Evolutionary conservation across 2,329 filamentous ascomycete species (phyloP).

Genomic region (Alternaria sp.): DNA sequence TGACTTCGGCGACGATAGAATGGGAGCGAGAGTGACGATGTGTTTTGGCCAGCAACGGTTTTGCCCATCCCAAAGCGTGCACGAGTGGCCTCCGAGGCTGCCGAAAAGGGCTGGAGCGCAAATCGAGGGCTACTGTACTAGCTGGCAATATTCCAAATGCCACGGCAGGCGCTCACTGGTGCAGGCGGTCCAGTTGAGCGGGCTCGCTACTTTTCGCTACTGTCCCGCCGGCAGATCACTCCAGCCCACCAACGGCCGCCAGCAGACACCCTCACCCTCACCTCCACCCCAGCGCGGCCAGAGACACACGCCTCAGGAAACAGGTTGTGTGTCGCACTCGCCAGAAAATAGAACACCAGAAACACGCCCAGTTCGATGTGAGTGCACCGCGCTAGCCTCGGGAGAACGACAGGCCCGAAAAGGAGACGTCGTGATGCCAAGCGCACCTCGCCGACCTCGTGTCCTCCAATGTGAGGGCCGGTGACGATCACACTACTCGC

Average conservation of each 20-base stretch:
- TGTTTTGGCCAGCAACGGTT: slow-evolving; percentile 8
- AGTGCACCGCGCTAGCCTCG: slow-evolving; percentile 21
- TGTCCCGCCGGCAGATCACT: slow-evolving; percentile 27
- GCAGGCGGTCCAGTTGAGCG: slow-evolving; percentile 19
- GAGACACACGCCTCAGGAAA: slow-evolving; percentile 7
- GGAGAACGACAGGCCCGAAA: slow-evolving; percentile 35
- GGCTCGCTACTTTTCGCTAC: slow-evolving; percentile 21
- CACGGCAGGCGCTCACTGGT: slow-evolving; percentile 18
- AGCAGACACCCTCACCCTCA: not conserved
- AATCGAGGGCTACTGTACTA: slow-evolving; percentile 1
- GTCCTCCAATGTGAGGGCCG: slow-evolving; percentile 30
- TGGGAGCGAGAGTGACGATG: slow-evolving; percentile 1
- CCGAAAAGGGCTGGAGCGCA: slow-evolving; percentile 14
- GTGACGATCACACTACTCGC: slow-evolving; percentile 41
- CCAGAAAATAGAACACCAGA: slow-evolving; percentile 7
- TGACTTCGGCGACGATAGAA: slow-evolving; percentile 7
- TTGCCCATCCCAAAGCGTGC: slow-evolving; percentile 27
- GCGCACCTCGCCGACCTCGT: slow-evolving; percentile 46
- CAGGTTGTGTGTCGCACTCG: slow-evolving; percentile 9
- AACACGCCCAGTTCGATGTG: slow-evolving; percentile 9
- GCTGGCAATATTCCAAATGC: slow-evolving; percentile 29
- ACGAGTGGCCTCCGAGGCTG: not conserved
- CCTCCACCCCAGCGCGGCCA: not conserved
- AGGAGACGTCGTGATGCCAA: slow-evolving; percentile 35
- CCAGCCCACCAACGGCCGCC: slow-evolving; percentile 25